Conservation (phyloP, 768 basidiomycete genomes). For the Termitomyces eurrhizus region DNA sequence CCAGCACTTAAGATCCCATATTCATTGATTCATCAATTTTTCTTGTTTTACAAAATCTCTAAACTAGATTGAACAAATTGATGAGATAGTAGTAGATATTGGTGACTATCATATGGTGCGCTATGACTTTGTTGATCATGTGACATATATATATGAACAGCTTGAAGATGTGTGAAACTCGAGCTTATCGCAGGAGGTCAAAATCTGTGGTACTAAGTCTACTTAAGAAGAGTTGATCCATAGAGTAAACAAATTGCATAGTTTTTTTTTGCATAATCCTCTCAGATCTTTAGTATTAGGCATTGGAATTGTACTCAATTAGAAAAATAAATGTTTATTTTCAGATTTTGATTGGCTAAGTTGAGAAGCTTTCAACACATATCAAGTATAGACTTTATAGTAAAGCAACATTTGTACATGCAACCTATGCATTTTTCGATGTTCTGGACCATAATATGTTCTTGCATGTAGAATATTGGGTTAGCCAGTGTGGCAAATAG, state of each 20-base stretch:
- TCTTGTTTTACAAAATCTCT: neutral
- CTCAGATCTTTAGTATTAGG: slow-evolving; percentile 36
- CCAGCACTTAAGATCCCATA: slow-evolving; percentile 13
- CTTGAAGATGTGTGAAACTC: slow-evolving; percentile 25
- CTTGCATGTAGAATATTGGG: slow-evolving; percentile 72
- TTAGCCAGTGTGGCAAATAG: slow-evolving; percentile 72
- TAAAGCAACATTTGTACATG: slow-evolving; percentile 35
- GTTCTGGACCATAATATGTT: slow-evolving; percentile 48
- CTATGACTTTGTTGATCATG: slow-evolving; percentile 21
- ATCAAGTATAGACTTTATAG: slow-evolving; percentile 27
- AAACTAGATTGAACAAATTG: slow-evolving; percentile 13
- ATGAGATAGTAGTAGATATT: slow-evolving; percentile 13
- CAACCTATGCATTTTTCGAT: slow-evolving; percentile 34
- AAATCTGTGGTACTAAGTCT: slow-evolving; percentile 2
- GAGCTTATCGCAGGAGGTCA: slow-evolving; percentile 17
- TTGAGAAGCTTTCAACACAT: slow-evolving; percentile 34
- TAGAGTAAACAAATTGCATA: slow-evolving; percentile 34
- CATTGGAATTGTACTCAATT: slow-evolving; percentile 34
- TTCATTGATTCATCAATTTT: neutral
- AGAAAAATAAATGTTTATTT: slow-evolving; percentile 25
- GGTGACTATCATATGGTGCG: slow-evolving; percentile 14
- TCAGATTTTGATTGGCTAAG: slow-evolving; percentile 49
- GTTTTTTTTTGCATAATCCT: slow-evolving; percentile 40
- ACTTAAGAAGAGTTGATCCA: slow-evolving; percentile 11
- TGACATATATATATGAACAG: slow-evolving; percentile 7